Evolutionary conservation across 805 yeast species (phyloP), one percentile per base, ranked within the genome.

Genomic region (Schwanniomyces vanrijiae): DNA sequence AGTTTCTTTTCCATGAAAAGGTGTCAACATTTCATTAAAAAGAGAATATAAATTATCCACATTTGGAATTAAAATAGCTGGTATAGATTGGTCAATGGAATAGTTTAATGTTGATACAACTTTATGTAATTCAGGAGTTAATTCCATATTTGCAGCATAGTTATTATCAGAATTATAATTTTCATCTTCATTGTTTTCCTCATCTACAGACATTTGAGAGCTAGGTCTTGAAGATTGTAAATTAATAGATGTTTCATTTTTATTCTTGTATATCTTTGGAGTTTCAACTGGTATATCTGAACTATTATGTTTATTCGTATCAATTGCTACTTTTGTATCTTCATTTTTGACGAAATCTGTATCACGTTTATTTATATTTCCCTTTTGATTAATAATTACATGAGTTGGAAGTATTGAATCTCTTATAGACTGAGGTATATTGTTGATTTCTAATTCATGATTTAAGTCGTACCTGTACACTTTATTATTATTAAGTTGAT

Each of bases 1-100:
- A 0, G 96, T 86, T 62, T 94, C 99, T 57, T 85, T 74, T 4
- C 85, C 86, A 7, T 74, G 78, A 56, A 92, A 90, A 11, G 55
- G 53, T 1, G 68, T 65, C 1, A 39, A 9, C 37, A 62, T 46
- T 1, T 52, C 61, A 7, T 55, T 45, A 4, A 64, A 24, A 3
- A 51, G 44, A 13, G 46, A 49, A 28, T 51, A 40, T 13, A 73
- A 44, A 3, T 52, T 50, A 18, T 61, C 59, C 3, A 51, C 41
- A 55, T 31, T 59, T 10, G 60, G 61, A 34, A 73, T 54, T 40
- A 68, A 53, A 5, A 65, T 50, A 0, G 78, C 59, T 21, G 54
- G 40, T 11, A 69, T 58, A 3, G 77, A 41, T 4, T 59, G 50
- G 43, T 81, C 86, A 24, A 74, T 50, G 3, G 57, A 60, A 47